Conservation (phyloP, 352 stramenopile species). For the Globisporangium sylvaticum region DNA sequence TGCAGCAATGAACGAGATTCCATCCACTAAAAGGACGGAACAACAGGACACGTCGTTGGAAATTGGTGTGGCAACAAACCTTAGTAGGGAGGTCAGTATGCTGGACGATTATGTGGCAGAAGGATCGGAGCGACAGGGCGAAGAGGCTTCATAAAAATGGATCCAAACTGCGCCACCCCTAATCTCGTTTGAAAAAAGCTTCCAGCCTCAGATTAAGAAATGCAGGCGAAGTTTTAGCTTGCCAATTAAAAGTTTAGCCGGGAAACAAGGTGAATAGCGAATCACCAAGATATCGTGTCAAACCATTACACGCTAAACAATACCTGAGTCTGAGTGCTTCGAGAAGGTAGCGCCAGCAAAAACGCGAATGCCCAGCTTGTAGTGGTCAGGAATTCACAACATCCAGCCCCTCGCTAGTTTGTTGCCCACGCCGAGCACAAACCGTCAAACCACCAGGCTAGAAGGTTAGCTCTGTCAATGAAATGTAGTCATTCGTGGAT, state of each 20-base stretch:
- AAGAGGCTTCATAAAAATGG: constrained; percentile 49
- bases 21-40: constrained; percentile 3
- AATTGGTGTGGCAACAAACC: neutral
- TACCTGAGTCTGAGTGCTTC: too few species aligned
- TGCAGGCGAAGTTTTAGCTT: neutral
- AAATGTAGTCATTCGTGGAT: too few species aligned
- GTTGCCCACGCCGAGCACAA: too few species aligned
- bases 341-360: too few species aligned
- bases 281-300: neutral
- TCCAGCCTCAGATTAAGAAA: neutral
- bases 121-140: constrained; percentile 19
- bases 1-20: neutral
- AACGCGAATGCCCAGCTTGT: too few species aligned
- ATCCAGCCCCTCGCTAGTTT: too few species aligned
- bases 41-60: neutral
- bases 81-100: neutral
- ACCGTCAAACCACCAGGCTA: too few species aligned
- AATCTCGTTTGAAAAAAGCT: neutral
- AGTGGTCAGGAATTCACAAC: too few species aligned
- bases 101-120: neutral
- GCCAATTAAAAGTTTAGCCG: neutral
- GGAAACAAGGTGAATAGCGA: neutral
- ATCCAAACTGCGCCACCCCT: constrained; percentile 11
- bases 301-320: too few species aligned
- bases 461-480: too few species aligned